Evolutionary conservation across 2,329 filamentous ascomycete genomes (phyloP), one percentile per base, ranked within the genome.

Genomic region (Sphaerulina populicola): DNA sequence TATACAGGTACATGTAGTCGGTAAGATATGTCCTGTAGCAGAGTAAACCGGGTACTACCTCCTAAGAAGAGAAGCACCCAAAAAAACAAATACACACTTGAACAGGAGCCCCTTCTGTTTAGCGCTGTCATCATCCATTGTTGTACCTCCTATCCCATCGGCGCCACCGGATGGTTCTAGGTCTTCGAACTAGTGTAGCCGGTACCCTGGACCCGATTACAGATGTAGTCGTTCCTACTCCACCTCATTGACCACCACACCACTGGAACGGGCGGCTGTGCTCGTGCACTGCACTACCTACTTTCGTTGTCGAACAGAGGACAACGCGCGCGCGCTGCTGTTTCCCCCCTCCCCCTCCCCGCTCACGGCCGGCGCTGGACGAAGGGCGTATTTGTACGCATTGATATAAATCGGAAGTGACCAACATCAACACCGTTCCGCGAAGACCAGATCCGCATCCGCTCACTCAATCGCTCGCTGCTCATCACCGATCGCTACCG

Each of bases 361-460:
- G 6, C 23, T 7, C 8, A 35, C 31, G 10, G 30, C 30, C 8
- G 30, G 4, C 10, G 31, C 10, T n/a, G 31, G 12, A 35, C 31
- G 31, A 35, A 35, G 4, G 4, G 5, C 31, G 12, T 35, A 35
- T n/a, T 35, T 6, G 31, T 27, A n/a, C 12, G 10, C 31, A 35
- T 35, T 9, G 12, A 35, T 35, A 11, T 4, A 11, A 35, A 3
- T 18, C 18, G 18, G 18, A 18, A 18, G 18, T 18, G 18, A 18
- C 18, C 18, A 18, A 39, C 38, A 30, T 27, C 40, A 47, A 40
- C 44, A 35, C n/a, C 44, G 15, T 39, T 31, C 37, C 30, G 18
- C 41, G 49, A 52, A 47, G 44, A 47, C 35, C 44, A 47, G 36
- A 36, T 47, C 33, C 31, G 44, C 44, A 30, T 47, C 44, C 44